Evolutionary conservation across 2,329 filamentous ascomycete species (phyloP).

Genomic region (Xylaria multiplex): DNA sequence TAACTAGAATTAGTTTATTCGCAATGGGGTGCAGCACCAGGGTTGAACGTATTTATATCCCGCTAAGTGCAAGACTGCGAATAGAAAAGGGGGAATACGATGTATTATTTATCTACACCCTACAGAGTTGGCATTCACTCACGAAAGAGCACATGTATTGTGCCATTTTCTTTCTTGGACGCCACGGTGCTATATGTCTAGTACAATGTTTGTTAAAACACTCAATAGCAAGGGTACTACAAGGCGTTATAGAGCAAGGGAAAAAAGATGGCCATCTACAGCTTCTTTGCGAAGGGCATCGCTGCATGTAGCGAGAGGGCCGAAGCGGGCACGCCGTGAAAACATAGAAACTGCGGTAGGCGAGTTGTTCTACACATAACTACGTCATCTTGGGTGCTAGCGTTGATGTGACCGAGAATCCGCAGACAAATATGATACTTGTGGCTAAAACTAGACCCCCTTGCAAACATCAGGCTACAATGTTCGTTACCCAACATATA

Average conservation of each 20-base stretch:
- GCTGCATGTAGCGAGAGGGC: constrained; percentile 3
- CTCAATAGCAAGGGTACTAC: constrained; percentile 9
- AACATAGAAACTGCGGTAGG: constrained; percentile 10
- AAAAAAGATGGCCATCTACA: neutral
- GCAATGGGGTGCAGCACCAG: constrained; percentile 14
- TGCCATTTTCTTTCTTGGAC: constrained; percentile 6
- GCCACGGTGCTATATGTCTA: constrained; percentile 13
- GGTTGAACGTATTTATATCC: constrained; percentile 19
- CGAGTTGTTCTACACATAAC: constrained; percentile 19
- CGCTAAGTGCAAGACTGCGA: constrained; percentile 7
- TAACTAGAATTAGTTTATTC: constrained; percentile 17
- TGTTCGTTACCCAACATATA: neutral
- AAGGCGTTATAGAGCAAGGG: constrained; percentile 19
- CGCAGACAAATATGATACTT: neutral
- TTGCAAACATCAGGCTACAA: neutral
- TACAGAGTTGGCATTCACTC: neutral
- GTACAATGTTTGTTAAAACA: constrained; percentile 1
- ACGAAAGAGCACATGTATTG: constrained; percentile 8
- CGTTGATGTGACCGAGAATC: neutral
- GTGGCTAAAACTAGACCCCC: neutral
- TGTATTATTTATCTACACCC: constrained; percentile 14
- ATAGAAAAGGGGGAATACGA: neutral
- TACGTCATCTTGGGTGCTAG: constrained; percentile 8
- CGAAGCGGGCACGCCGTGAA: constrained; percentile 4
- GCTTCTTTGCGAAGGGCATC: neutral